Base-by-base conservation (phyloP, 495 filamentous ascomycete genomes). In the Trichoderma virens region DNA sequence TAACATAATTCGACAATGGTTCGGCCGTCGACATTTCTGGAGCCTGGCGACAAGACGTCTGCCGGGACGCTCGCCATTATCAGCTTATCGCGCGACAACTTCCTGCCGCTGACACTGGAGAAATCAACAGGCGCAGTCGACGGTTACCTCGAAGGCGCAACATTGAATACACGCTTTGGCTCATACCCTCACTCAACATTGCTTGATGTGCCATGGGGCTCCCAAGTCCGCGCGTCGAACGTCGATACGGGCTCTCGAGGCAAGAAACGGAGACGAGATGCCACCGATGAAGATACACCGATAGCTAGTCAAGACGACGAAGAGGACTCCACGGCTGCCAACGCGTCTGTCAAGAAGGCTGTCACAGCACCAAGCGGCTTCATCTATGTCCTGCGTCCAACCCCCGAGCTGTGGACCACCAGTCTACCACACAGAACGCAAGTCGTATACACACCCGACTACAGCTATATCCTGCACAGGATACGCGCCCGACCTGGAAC, bases 381-480 rank as follows among this genome's bases (percentile, higher is more conserved):
- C 76, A 82, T 92, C 20, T 93, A 98, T 74, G 72, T 98, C 35
- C 81, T 97, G 16, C 90, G 89, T 31, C 95, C 95, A 0, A 97
- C 95, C 0, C 91, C 94, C 16, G 94, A 98, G 74, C 79, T 89
- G 18, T 98, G 94, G 94, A 98, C 95, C 0, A 76, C 84, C 30
- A 90, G 88, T 41, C 82, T 98, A 41, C 94, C 93, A 2, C 94
- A 98, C 73, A 83, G 94, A 60, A 98, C 94, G 9, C 94, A 98
- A 75, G 93, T 98, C 60, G 94, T 98, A 67, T 98, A 98, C 71
- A 97, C 91, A 1, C 92, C 95, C 11, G 94, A 98, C 74, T 96
- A 96, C 76, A 96, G 92, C 75, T 98, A 94, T 71, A 88, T 98
- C 41, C 82, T 98, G 27, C 91, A 97, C 71, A 83, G 92, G 59